Evolutionary conservation across 2,329 filamentous ascomycete genomes (phyloP).

Genomic region (Claviceps sp.): DNA sequence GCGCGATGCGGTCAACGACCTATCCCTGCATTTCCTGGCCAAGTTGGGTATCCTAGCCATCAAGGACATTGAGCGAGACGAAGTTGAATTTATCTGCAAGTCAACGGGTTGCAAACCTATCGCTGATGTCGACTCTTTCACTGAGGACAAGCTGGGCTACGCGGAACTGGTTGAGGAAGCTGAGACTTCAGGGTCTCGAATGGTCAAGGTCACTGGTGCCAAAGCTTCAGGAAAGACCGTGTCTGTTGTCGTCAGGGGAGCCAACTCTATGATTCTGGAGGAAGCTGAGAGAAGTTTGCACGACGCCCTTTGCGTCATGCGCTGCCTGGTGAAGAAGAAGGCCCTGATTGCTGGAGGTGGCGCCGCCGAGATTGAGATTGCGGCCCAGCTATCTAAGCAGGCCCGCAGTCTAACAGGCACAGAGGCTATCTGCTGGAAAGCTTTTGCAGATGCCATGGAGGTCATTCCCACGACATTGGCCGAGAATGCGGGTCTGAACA

Average conservation of each 20-base stretch:
- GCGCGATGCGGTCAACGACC: conserved; percentile 91
- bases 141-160: conserved; percentile 90
- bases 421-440: conserved; percentile 97
- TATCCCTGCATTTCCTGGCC: conserved; percentile 92
- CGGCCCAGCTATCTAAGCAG: conserved; percentile 70
- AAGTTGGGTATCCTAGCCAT: conserved; percentile 91
- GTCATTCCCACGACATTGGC: conserved; percentile 93
- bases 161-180: conserved; percentile 92
- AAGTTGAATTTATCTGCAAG: conserved; percentile 99
- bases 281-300: conserved; percentile 94
- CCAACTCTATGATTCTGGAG: conserved; percentile 87
- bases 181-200: conserved; percentile 72
- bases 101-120: conserved; percentile 98
- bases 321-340: conserved; percentile 98
- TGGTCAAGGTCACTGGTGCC: conserved; percentile 90
- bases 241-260: conserved; percentile 85
- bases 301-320: conserved; percentile 93
- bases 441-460: conserved; percentile 94
- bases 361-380: conserved; percentile 92
- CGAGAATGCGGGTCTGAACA: conserved; percentile 94
- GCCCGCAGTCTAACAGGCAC: conserved; percentile 77
- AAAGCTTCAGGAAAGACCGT: conserved; percentile 77
- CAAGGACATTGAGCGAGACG: conserved; percentile 97
- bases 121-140: conserved; percentile 95
- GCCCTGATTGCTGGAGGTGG: conserved; percentile 96